A percentile compares a stretch with the other conserved stretches of the same genome.
Conservation (phyloP, 345 rosid genomes). For the Cochlearia excelsa region DNA sequence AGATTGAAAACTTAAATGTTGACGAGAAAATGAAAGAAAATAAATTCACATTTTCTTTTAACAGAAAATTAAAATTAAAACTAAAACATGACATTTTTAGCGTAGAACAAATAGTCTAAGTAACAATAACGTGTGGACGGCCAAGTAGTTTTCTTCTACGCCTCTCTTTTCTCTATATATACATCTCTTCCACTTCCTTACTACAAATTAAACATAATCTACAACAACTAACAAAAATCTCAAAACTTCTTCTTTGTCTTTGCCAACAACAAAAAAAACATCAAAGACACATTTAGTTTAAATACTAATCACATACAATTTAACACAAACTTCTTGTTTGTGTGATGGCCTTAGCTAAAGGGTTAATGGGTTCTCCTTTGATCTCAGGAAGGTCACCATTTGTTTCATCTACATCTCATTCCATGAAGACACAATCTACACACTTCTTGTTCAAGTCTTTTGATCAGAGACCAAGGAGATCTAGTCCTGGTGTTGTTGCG, state of each 20-base stretch:
- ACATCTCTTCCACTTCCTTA: neutral
- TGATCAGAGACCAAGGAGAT: slow-evolving; percentile 24
- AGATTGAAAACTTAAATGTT: slow-evolving; percentile 13
- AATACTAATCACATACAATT: too few relatives aligned
- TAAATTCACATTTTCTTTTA: slow-evolving; percentile 10
- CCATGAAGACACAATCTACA: slow-evolving; percentile 26
- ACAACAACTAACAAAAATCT: neutral
- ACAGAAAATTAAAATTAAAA: neutral
- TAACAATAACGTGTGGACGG: slow-evolving; percentile 83
- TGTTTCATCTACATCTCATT: slow-evolving; percentile 33
- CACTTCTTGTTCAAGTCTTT: slow-evolving; percentile 31
- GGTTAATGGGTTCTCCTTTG: slow-evolving; percentile 53
- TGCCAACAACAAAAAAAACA: slow-evolving; percentile 3
- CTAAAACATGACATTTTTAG: slow-evolving; percentile 5
- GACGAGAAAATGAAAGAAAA: neutral
- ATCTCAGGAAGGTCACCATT: slow-evolving; percentile 40
- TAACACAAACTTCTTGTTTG: too few relatives aligned
- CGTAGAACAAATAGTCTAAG: slow-evolving; percentile 20
- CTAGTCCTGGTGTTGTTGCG: slow-evolving; percentile 33
- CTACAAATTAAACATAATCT: slow-evolving; percentile 1
- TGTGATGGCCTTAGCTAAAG: slow-evolving; percentile 63
- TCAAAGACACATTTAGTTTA: neutral
- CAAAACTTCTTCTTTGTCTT: neutral
- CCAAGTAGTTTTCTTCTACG: neutral
- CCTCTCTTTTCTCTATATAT: neutral